Conservation (phyloP, 1,284 basidiomycete species). For the Leccinum solheimii region DNA sequence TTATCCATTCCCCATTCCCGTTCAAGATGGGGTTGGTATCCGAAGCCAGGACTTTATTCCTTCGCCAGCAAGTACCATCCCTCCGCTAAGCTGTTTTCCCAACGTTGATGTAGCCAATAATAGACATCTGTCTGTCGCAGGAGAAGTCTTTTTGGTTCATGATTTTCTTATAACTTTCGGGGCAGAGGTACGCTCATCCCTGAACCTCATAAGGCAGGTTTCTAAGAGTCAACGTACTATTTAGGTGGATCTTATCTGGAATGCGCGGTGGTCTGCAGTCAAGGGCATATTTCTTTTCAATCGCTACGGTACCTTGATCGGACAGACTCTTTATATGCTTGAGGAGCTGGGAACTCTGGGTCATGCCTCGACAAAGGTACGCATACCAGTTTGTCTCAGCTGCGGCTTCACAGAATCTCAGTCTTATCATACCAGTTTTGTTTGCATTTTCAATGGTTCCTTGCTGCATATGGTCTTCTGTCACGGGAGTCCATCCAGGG, state of each 20-base stretch:
- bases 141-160: not conserved
- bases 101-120: not conserved
- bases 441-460: not conserved
- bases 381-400: not conserved
- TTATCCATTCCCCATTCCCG: not conserved
- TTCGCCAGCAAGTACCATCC: not conserved
- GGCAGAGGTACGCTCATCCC: not conserved
- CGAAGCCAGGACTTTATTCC: not conserved
- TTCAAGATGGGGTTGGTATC: not conserved
- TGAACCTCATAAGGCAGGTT: not conserved
- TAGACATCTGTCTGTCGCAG: not conserved
- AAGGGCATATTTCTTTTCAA: constrained; percentile 19
- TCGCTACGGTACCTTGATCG: constrained; percentile 16
- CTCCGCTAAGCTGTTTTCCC: not conserved
- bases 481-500: constrained; percentile 14
- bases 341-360: not conserved
- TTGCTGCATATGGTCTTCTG: not conserved
- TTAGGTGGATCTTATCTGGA: constrained; percentile 17
- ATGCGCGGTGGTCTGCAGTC: constrained; percentile 7
- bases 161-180: not conserved
- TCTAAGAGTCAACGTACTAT: not conserved
- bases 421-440: not conserved
- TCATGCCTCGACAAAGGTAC: not conserved
- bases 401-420: not conserved
- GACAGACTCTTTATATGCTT: constrained; percentile 4